These are phyloP conservation scores for Pseudonitzschia pungens DNA, from an alignment of 108 stramenopile species.

Conservation along the genomic window DNA sequence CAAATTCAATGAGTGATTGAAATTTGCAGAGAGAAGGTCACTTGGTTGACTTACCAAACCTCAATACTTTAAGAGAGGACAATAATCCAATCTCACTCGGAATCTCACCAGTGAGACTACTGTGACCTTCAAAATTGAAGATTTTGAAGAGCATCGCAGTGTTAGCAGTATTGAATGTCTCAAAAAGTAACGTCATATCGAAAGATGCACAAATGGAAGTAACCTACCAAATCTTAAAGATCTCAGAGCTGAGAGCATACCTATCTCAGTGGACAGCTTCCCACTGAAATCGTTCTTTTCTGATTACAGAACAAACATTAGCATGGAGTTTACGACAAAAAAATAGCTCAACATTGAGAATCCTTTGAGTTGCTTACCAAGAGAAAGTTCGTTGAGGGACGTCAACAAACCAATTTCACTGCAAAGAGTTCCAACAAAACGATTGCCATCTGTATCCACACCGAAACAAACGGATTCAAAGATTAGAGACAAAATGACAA, in stretches of 20 bases:
- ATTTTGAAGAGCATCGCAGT: no score
- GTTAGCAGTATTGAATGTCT: not conserved
- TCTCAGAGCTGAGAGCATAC: constrained; percentile 7
- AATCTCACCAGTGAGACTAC: not conserved
- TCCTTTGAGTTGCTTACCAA: not conserved
- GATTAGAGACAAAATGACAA: no score
- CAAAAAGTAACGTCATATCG: not conserved
- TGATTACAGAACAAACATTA: not conserved
- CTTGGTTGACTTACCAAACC: not conserved
- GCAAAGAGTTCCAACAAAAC: not conserved
- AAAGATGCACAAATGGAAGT: not conserved
- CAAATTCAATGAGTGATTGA: no score
- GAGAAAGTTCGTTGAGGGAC: not conserved
- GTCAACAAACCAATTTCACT: not conserved
- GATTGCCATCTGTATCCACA: no score
- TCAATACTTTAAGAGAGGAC: not conserved
- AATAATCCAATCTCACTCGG: constrained; percentile 8
- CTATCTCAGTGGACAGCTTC: constrained; percentile 17
- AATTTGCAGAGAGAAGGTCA: not conserved
- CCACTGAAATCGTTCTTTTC: not conserved
- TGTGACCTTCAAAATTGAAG: not conserved
- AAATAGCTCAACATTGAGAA: no score
- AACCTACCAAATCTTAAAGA: not conserved
- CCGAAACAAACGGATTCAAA: no score
- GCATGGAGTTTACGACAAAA: no score